These are phyloP conservation scores for Neopestalotiopsis rosae DNA, from an alignment of 2,329 filamentous ascomycete genomes.

Conservation along the genomic window DNA sequence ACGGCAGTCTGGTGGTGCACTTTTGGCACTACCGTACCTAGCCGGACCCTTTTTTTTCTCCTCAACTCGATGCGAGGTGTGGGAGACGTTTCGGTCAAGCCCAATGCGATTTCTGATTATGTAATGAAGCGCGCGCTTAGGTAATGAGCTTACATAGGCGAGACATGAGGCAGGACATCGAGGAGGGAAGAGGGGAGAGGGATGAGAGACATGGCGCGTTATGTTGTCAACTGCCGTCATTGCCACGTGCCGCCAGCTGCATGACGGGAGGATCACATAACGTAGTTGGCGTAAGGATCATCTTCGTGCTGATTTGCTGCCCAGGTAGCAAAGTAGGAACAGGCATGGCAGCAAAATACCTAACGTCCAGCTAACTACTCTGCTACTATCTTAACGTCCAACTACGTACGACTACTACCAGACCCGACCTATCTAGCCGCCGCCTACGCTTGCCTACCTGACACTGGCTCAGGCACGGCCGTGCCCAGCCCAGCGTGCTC, in stretches of 20 bases:
- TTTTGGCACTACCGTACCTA: not conserved
- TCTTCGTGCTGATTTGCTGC: conserved; percentile 7
- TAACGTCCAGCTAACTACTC: not conserved
- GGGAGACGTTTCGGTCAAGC: too few species aligned
- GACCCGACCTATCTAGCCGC: too few species aligned
- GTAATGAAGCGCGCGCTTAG: too few species aligned
- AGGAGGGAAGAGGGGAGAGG: not conserved
- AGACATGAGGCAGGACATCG: too few species aligned
- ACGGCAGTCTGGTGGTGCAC: too few species aligned
- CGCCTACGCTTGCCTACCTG: too few species aligned
- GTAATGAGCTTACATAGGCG: too few species aligned
- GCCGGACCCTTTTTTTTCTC: too few species aligned
- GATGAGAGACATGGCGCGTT: not conserved
- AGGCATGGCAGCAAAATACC: not conserved
- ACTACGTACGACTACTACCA: too few species aligned
- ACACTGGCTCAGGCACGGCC: too few species aligned
- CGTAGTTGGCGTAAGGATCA: not conserved
- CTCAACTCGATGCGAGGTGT: too few species aligned
- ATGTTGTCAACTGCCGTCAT: not conserved
- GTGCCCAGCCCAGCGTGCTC: not conserved
- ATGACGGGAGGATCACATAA: not conserved
- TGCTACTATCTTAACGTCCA: not conserved
- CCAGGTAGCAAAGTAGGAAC: not conserved
- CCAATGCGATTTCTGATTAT: too few species aligned
- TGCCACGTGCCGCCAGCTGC: not conserved